Conservation (phyloP, 2,329 filamentous ascomycete species). For the Paecilomyces niveus region DNA sequence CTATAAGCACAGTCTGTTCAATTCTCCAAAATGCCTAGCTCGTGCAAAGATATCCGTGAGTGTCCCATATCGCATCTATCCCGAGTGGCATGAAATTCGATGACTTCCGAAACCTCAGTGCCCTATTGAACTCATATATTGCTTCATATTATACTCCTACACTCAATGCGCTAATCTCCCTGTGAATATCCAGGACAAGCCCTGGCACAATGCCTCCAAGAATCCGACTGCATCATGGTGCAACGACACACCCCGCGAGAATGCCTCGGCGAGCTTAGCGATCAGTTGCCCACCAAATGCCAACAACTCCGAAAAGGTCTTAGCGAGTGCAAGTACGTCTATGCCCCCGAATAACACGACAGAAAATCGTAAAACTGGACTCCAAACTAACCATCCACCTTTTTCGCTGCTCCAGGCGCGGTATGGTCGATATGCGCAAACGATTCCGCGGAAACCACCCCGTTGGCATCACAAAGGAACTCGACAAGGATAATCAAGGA, state of each 20-base stretch:
- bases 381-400: neutral
- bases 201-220: slow-evolving; percentile 87
- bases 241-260: slow-evolving; percentile 79
- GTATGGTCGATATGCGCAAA: slow-evolving; percentile 98
- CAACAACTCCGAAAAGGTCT: slow-evolving; percentile 90
- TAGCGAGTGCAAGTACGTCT: slow-evolving; percentile 73
- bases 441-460: slow-evolving; percentile 92
- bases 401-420: slow-evolving; percentile 46
- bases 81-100: neutral
- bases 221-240: slow-evolving; percentile 94
- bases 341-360: neutral
- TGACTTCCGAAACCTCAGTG: neutral
- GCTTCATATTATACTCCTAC: neutral
- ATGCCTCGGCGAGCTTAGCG: slow-evolving; percentile 73
- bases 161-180: slow-evolving; percentile 10
- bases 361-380: neutral
- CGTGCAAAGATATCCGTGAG: slow-evolving; percentile 94
- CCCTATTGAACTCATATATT: neutral
- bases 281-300: slow-evolving; percentile 78
- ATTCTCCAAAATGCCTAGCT: slow-evolving; percentile 70
- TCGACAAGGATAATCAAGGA: slow-evolving; percentile 40
- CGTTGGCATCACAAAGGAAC: slow-evolving; percentile 59
- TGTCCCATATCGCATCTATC: slow-evolving; percentile 11
- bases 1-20: neutral
- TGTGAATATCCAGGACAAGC: slow-evolving; percentile 61